These are phyloP conservation scores for Agaricus sinodeliciosus DNA, from an alignment of 768 basidiomycete species.

Conservation along the genomic window DNA sequence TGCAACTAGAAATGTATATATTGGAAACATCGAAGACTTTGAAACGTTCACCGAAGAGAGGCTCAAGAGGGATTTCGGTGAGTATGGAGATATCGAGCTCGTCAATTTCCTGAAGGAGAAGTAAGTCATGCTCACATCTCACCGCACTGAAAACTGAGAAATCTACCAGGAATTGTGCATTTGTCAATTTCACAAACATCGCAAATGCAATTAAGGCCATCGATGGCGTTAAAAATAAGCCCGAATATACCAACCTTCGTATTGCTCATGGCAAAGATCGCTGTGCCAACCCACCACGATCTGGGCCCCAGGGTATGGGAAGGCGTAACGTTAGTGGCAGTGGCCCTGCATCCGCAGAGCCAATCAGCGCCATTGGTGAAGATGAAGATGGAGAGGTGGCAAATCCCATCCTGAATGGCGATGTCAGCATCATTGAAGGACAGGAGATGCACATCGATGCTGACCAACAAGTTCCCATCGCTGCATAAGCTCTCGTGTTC, in stretches of 20 bases:
- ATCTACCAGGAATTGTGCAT: conserved; percentile 77
- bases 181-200: conserved; percentile 93
- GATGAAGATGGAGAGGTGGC: conserved; percentile 27
- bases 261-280: conserved; percentile 95
- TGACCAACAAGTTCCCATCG: conserved; percentile 22
- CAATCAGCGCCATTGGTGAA: conserved; percentile 30
- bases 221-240: conserved; percentile 86
- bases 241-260: conserved; percentile 83
- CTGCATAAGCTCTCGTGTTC: conserved; percentile 9
- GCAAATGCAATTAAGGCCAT: conserved; percentile 98
- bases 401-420: conserved; percentile 21
- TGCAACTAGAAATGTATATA: conserved; percentile 94
- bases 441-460: conserved; percentile 41
- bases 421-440: conserved; percentile 21
- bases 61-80: conserved; percentile 88
- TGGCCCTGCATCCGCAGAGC: conserved; percentile 21
- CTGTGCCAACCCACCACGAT: conserved; percentile 88
- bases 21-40: conserved; percentile 94
- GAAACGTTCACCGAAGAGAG: conserved; percentile 87
- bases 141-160: background rate
- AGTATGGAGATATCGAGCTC: conserved; percentile 95
- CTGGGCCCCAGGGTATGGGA: conserved; percentile 66
- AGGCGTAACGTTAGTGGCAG: conserved; percentile 40
- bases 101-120: conserved; percentile 95
- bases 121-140: conserved; percentile 34